phyloP scores from a whole-genome alignment of 768 basidiomycete species.

The Trametopsis cervina region DNA sequence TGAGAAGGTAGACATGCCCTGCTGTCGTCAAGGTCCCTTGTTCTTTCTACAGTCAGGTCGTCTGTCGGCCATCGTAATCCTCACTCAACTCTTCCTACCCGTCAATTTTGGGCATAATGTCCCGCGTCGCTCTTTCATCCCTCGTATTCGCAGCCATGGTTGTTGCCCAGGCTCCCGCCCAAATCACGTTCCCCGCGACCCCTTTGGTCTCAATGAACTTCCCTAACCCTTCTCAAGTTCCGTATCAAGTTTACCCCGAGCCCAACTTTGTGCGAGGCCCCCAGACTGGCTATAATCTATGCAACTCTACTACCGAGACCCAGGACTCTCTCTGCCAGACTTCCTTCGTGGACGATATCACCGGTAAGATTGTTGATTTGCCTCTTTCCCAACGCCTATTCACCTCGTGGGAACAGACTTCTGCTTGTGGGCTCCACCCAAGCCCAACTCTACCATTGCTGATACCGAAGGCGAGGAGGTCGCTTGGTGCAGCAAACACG shows the following conservation, averaged over 20 bases:
- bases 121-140: slow-evolving; percentile 6
- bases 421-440: slow-evolving; percentile 56
- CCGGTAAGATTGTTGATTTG: slow-evolving; percentile 24
- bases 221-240: slow-evolving; percentile 12
- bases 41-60: too few species aligned
- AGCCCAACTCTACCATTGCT: slow-evolving; percentile 47
- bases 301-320: slow-evolving; percentile 60
- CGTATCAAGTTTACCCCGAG: slow-evolving; percentile 38
- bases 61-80: too few species aligned
- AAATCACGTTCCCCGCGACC: neutral
- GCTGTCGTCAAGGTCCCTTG: too few species aligned
- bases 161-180: neutral
- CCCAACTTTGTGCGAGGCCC: slow-evolving; percentile 41
- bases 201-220: neutral
- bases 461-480: slow-evolving; percentile 66
- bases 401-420: too few species aligned
- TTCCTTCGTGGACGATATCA: slow-evolving; percentile 50
- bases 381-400: neutral
- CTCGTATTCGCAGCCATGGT: slow-evolving; percentile 1
- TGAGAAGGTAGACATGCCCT: too few species aligned
- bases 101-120: slow-evolving; percentile 1
- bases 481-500: slow-evolving; percentile 70
- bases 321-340: slow-evolving; percentile 67
- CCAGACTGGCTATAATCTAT: slow-evolving; percentile 60
- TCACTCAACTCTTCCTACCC: too few species aligned